These are phyloP conservation scores for Eutreptiella sp. DNA, from an alignment of 208 protist genomes.

Conservation along the genomic window DNA sequence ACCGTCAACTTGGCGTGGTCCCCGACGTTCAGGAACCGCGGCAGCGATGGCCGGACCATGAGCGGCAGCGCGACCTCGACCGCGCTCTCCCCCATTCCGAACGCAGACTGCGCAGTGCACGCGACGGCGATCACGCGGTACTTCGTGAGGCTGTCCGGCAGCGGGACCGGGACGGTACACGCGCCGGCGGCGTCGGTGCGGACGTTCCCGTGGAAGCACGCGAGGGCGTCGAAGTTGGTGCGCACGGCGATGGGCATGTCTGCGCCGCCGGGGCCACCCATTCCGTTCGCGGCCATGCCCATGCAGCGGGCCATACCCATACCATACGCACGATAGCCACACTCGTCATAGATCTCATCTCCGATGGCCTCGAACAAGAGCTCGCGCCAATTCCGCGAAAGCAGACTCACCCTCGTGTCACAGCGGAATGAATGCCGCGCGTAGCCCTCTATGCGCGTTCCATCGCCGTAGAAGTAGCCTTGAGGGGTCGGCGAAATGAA, in stretches of 20 bases:
- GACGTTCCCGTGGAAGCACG: background rate
- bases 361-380: no score
- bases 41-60: slow-evolving; percentile 11
- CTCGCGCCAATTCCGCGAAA: no score
- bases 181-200: slow-evolving; percentile 3
- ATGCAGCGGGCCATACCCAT: no score
- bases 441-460: no score
- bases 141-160: slow-evolving; percentile 27
- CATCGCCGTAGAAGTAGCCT: no score
- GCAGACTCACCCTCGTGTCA: no score
- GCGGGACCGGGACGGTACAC: background rate
- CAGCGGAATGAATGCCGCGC: no score
- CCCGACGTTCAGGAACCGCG: slow-evolving; percentile 23
- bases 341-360: no score
- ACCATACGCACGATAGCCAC: no score
- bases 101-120: background rate
- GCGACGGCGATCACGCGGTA: background rate
- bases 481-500: no score
- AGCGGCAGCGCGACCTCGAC: slow-evolving; percentile 14
- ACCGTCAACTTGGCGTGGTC: slow-evolving; percentile 12
- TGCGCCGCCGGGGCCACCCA: background rate
- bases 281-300: no score
- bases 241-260: background rate
- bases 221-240: background rate
- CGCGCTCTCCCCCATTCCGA: slow-evolving; percentile 3